Base-by-base conservation (phyloP, 495 filamentous ascomycete species). In the Hyphodiscus hymeniophilus region DNA sequence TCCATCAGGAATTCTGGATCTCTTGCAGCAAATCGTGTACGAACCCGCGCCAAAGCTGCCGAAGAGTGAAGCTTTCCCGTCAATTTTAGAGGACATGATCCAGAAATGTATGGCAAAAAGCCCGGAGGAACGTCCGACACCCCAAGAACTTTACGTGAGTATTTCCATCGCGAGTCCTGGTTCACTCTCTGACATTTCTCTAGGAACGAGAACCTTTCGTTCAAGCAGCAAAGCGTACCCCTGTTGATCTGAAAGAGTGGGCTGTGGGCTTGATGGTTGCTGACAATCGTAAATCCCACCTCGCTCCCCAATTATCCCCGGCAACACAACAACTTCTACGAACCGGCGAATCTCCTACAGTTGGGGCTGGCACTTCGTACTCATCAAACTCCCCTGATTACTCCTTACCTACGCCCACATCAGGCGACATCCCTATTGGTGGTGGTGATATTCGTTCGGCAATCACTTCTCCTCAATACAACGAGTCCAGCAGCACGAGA, bases 11-110 rank as follows among this genome's bases (percentile, higher is more conserved):
- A 98, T 98, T 64, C 72, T 98, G 46, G 92, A 98, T 63, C 75
- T 98, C 33, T 74, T 98, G 13, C 92, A 98, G 66, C 89, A 94
- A 61, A 98, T 98, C 60, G 92, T 98, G 34, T 87, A 96, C 57
- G 92, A 98, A 63, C 87, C 92, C 1, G 87, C 92, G 1, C 92
- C 92, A 3, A 87, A 79, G 58, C 76, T 97, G 28, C 92, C 92
- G 12, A 91, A 95, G 74, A 95, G 89, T 60, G 90, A 96, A 60
- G 92, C 92, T 1, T 98, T 98, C 73, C 92, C 92, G 7, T 75
- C 78, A 4, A 95, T 95, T 48, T 68, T 98, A 30, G 91, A 98
- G 59, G 87, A 95, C 45, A 92, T 97, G 78, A 89, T 97, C 45
- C 88, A 89, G 41, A 94, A 95, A 63, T 98, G 94, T 64, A 67